Evolutionary conservation across 208 protist genomes (phyloP), one percentile per base, ranked within the genome.

Genomic region (Acanthamoeba castellanii): DNA sequence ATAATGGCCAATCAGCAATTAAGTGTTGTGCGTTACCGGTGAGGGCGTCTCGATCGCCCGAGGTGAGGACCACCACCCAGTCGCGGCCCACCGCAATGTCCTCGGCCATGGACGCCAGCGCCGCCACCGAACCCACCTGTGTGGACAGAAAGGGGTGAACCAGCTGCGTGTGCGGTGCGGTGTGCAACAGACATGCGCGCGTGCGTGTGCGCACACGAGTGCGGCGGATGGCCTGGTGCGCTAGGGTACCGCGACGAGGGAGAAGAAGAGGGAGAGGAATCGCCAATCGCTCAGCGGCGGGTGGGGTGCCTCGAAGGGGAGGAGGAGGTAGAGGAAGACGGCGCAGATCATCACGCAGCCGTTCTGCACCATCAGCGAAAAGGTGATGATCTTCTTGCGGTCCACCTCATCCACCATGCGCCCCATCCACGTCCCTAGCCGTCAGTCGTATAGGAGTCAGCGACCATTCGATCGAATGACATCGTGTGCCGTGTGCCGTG

Each of bases 101-200:
- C 82, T 89, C 82, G 11, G 42, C 52, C 82, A 89, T 89, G 14
- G 82, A 89, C 16, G 82, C 82, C 82, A 89, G 55, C 52, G 82
- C 50, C 64, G 82, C 82, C 16, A 89, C 27, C 20, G 52, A n/a
- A 11, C 82, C 82, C 32, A 82, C 74, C 74, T 82, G 20, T 18
- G 59, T 18, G 1, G 37, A 42, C 3, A 1, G 2, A 42, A 3
- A 1, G 37, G 3, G 3, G 37, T 42, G 37, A 42, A 42, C 37
- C 37, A 42, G 37, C 37, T 57, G 52, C 52, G n/a, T n/a, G 52
- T 57, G 52, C 52, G 52, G 61, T n/a, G 61, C 37, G 37, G 37
- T 42, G 37, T 42, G 37, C 37, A 3, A 42, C 3, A 42, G 37
- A 3, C 37, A 3, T 3, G 37, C 37, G 37, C 3, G 37, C 3